These are phyloP conservation scores for Exidia glandulosa DNA, from an alignment of 768 basidiomycete genomes.

Conservation along the genomic window DNA sequence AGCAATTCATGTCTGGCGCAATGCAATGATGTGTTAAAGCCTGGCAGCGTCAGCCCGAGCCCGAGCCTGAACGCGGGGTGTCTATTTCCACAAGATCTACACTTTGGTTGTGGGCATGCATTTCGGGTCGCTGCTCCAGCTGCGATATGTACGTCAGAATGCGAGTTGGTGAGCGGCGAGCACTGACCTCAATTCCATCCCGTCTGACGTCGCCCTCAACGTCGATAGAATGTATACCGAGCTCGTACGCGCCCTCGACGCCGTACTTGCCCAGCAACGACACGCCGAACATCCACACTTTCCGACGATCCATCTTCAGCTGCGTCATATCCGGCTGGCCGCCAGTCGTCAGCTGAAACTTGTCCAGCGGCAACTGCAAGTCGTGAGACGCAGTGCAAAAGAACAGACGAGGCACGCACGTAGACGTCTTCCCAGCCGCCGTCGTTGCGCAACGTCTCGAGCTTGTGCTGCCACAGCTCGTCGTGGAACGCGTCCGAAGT, in stretches of 20 bases:
- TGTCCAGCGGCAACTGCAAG: constrained; percentile 66
- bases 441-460: constrained; percentile 62
- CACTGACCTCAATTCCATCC: neutral
- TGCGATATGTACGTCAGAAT: neutral
- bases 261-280: constrained; percentile 77
- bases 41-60: too few relatives aligned
- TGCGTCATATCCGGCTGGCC: constrained; percentile 55
- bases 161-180: neutral
- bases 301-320: constrained; percentile 64
- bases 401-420: constrained; percentile 32
- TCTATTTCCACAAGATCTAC: neutral
- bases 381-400: constrained; percentile 8
- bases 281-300: constrained; percentile 72
- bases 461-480: constrained; percentile 90
- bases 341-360: constrained; percentile 63
- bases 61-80: too few relatives aligned
- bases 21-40: neutral
- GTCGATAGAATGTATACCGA: constrained; percentile 65
- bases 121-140: neutral
- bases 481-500: constrained; percentile 58
- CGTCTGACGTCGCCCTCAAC: neutral
- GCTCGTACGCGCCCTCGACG: constrained; percentile 64
- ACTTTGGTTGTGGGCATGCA: neutral
- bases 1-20: neutral
- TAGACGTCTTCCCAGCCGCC: constrained; percentile 74